phyloP scores from a whole-genome alignment of 2,329 filamentous ascomycete genomes.

The Botrytis medusae region DNA sequence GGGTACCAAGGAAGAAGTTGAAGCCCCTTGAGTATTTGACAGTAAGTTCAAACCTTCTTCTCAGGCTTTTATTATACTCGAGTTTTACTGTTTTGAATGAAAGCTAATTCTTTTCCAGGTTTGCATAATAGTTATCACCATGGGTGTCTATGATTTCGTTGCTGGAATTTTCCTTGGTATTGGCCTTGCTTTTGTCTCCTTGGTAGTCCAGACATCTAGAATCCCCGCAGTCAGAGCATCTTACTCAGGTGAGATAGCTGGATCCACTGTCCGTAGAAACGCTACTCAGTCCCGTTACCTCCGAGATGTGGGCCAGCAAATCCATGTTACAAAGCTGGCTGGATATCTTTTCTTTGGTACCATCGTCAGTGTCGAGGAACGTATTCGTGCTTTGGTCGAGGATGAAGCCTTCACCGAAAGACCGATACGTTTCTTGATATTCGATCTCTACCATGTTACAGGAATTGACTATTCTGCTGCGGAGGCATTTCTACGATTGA shows the following conservation, averaged over 20 bases:
- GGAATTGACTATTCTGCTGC: conserved; percentile 95
- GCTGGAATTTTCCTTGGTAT: conserved; percentile 91
- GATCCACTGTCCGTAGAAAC: conserved; percentile 89
- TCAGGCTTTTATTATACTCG: not conserved
- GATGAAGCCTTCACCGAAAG: conserved; percentile 74
- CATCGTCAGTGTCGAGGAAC: conserved; percentile 90
- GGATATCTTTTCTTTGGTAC: conserved; percentile 99
- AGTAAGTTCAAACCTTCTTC: conserved; percentile 45
- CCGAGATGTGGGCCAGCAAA: conserved; percentile 80
- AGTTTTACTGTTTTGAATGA: not conserved
- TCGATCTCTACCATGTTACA: conserved; percentile 86
- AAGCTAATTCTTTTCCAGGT: conserved; percentile 51
- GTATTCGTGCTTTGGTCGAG: conserved; percentile 77
- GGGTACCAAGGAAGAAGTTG: conserved; percentile 84
- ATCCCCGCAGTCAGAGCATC: conserved; percentile 85
- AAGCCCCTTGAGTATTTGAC: conserved; percentile 87
- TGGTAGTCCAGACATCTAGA: conserved; percentile 87
- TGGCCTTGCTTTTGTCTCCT: conserved; percentile 83
- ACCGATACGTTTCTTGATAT: conserved; percentile 84
- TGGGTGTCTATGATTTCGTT: conserved; percentile 97
- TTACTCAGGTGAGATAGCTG: conserved; percentile 86
- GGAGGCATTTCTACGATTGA: conserved; percentile 91
- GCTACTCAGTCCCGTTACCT: conserved; percentile 86
- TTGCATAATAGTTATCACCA: conserved; percentile 84
- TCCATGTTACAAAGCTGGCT: conserved; percentile 85